A percentile compares a stretch with the other conserved stretches of the same genome.
Evolutionary conservation across 176 grass and related monocot species (phyloP).

Genomic region (Areca catechu): DNA sequence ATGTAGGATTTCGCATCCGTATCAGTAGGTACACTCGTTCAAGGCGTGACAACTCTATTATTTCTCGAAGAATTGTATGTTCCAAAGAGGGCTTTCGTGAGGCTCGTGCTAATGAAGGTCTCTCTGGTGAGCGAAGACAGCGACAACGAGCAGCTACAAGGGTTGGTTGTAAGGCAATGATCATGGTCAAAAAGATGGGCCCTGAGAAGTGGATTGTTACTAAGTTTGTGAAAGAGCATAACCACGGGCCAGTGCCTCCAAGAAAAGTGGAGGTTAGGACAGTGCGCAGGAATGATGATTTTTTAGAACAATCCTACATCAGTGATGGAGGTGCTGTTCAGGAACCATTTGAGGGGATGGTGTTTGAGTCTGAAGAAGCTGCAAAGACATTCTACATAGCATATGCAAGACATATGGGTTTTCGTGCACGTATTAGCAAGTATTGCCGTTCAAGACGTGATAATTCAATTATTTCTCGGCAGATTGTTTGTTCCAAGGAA

Average conservation of each 20-base stretch:
- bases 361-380: slow-evolving; percentile 81
- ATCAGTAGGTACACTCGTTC: slow-evolving; percentile 58
- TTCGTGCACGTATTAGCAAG: slow-evolving; percentile 74
- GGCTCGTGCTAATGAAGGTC: slow-evolving; percentile 29
- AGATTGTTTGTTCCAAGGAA: slow-evolving; percentile 90
- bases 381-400: slow-evolving; percentile 80
- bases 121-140: slow-evolving; percentile 34
- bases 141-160: slow-evolving; percentile 36
- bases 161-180: slow-evolving; percentile 74
- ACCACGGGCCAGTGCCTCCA: slow-evolving; percentile 52
- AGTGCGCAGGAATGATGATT: slow-evolving; percentile 14
- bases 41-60: slow-evolving; percentile 58
- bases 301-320: slow-evolving; percentile 17
- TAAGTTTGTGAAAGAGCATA: slow-evolving; percentile 50
- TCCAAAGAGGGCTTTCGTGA: slow-evolving; percentile 65
- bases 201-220: slow-evolving; percentile 47
- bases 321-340: slow-evolving; percentile 13
- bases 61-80: slow-evolving; percentile 62
- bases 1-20: slow-evolving; percentile 40
- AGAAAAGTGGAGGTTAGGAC: slow-evolving; percentile 32
- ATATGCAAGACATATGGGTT: slow-evolving; percentile 65
- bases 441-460: slow-evolving; percentile 82
- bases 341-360: slow-evolving; percentile 75
- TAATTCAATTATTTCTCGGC: slow-evolving; percentile 90
- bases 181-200: slow-evolving; percentile 43